Conservation (phyloP, 2,329 filamentous ascomycete species). For the Clonostachys rhizophaga region DNA sequence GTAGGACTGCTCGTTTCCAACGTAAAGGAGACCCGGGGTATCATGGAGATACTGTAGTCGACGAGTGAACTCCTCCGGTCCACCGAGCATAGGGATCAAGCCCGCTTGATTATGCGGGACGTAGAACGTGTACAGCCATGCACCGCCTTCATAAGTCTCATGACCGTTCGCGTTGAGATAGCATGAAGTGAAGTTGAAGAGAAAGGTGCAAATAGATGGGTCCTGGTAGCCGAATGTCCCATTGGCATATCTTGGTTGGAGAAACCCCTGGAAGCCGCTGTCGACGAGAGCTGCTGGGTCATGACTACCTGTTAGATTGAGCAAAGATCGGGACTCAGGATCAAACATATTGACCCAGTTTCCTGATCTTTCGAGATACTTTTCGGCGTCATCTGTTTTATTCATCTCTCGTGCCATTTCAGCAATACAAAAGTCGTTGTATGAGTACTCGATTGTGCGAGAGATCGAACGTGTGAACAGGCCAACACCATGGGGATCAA, state of each 20-base stretch:
- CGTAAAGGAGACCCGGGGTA: slow-evolving; percentile 57
- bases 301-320: slow-evolving; percentile 32
- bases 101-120: slow-evolving; percentile 39
- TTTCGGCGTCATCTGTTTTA: slow-evolving; percentile 43
- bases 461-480: slow-evolving; percentile 66
- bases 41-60: slow-evolving; percentile 63
- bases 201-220: slow-evolving; percentile 33
- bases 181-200: slow-evolving; percentile 38
- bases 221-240: slow-evolving; percentile 65
- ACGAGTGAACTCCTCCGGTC: slow-evolving; percentile 47
- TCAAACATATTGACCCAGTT: slow-evolving; percentile 70
- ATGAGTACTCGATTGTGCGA: slow-evolving; percentile 74
- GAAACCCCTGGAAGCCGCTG: slow-evolving; percentile 61
- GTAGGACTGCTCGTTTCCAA: slow-evolving; percentile 58
- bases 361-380: slow-evolving; percentile 55
- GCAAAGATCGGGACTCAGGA: slow-evolving; percentile 14
- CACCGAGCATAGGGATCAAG: slow-evolving; percentile 53
- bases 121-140: slow-evolving; percentile 69
- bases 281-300: slow-evolving; percentile 11
- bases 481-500: slow-evolving; percentile 58
- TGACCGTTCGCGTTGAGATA: slow-evolving; percentile 16
- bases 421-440: slow-evolving; percentile 71
- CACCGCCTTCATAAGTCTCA: slow-evolving; percentile 62
- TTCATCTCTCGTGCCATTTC: slow-evolving; percentile 56
- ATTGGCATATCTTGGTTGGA: slow-evolving; percentile 64